Conservation (phyloP, 75 land plant genomes). For the Sequoia sempervirens region DNA sequence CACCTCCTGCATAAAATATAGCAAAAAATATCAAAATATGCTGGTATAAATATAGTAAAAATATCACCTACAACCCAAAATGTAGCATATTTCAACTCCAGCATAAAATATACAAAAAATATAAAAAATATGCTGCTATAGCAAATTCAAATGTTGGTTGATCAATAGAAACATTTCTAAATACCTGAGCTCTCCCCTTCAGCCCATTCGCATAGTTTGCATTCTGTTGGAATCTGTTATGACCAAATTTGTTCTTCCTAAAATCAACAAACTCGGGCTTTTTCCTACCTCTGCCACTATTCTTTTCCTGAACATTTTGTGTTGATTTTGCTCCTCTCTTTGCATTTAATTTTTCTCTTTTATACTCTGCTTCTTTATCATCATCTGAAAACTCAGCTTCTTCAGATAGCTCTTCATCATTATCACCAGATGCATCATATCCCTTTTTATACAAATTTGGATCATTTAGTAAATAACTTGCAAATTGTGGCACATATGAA, state of each 20-base stretch:
- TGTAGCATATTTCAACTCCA: too few relatives aligned
- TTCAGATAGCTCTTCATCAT: conserved; percentile 90
- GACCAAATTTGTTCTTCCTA: conserved; percentile 17
- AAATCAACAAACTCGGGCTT: conserved; percentile 15
- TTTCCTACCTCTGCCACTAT: conserved; percentile 11
- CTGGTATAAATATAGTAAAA: not conserved
- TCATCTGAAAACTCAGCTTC: conserved; percentile 95
- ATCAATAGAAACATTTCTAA: not conserved
- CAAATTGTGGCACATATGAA: conserved; percentile 83
- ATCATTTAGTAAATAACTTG: conserved; percentile 60
- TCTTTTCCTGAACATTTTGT: not conserved
- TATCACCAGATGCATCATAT: conserved; percentile 86
- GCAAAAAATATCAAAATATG: not conserved
- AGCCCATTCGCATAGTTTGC: not conserved
- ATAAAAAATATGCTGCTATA: not conserved
- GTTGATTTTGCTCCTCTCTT: conserved; percentile 38
- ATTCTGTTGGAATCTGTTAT: not conserved
- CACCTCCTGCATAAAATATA: conserved; percentile 1
- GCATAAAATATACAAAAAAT: not conserved
- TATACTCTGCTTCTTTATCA: conserved; percentile 90
- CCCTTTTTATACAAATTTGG: conserved; percentile 70
- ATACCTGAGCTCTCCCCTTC: conserved; percentile 1
- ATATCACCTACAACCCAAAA: not conserved
- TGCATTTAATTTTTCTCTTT: conserved; percentile 29
- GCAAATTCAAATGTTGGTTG: not conserved